Conservation (phyloP, 2,329 filamentous ascomycete genomes). For the Thermothelomyces thermophilus region DNA sequence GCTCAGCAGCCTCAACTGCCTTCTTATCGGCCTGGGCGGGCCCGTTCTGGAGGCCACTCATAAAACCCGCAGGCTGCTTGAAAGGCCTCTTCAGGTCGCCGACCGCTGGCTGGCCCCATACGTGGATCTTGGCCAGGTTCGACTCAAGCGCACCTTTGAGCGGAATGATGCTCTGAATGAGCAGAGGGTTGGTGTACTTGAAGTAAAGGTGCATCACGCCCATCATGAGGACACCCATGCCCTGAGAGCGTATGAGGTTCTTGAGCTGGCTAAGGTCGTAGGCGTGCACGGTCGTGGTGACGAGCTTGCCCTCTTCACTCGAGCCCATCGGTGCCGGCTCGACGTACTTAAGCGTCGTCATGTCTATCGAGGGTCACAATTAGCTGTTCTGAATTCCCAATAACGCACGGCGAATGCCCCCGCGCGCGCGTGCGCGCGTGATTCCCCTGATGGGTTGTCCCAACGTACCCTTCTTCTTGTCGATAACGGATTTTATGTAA, state of each 20-base stretch:
- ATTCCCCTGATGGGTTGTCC: background rate
- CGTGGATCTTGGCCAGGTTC: slow-evolving; percentile 93
- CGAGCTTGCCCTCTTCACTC: slow-evolving; percentile 87
- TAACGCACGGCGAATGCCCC: background rate
- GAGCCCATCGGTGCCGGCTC: slow-evolving; percentile 92
- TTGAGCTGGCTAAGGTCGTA: slow-evolving; percentile 88
- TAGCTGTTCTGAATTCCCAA: background rate
- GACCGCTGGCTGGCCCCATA: slow-evolving; percentile 77
- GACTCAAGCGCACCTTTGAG: slow-evolving; percentile 92
- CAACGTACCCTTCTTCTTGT: slow-evolving; percentile 87
- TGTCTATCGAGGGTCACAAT: slow-evolving; percentile 50
- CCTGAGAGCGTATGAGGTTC: slow-evolving; percentile 77
- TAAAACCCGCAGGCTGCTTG: slow-evolving; percentile 78
- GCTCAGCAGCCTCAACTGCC: slow-evolving; percentile 73
- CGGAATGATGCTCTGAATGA: slow-evolving; percentile 98
- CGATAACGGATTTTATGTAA: slow-evolving; percentile 78
- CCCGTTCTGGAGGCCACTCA: slow-evolving; percentile 67
- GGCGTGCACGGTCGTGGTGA: slow-evolving; percentile 92
- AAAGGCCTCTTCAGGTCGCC: slow-evolving; percentile 94
- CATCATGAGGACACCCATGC: slow-evolving; percentile 99
- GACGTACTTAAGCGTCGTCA: slow-evolving; percentile 97
- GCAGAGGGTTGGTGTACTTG: slow-evolving; percentile 98
- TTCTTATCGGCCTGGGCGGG: slow-evolving; percentile 89
- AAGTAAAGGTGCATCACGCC: slow-evolving; percentile 97
- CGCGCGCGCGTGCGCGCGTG: background rate